Evolutionary conservation across 495 filamentous ascomycete genomes (phyloP).

Genomic region (Diplogelasinospora grovesii): DNA sequence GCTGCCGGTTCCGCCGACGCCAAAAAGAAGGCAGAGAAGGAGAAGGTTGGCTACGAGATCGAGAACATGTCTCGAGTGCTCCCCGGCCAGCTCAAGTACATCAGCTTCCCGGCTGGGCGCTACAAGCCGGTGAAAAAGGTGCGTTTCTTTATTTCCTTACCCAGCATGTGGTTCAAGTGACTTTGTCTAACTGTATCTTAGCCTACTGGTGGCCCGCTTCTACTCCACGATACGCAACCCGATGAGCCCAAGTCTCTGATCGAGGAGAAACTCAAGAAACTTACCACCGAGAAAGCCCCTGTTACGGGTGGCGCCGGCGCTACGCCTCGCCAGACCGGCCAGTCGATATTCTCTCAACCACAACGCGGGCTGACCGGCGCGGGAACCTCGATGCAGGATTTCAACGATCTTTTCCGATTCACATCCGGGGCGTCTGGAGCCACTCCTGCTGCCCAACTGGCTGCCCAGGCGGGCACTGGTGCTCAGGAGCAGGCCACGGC

Average conservation of each 20-base stretch:
- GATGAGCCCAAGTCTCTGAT: slow-evolving; percentile 69
- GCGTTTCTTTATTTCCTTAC: slow-evolving; percentile 29
- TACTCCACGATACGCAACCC: slow-evolving; percentile 80
- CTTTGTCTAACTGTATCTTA: slow-evolving; percentile 50
- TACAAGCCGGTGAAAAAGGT: slow-evolving; percentile 97
- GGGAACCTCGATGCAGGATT: slow-evolving; percentile 14
- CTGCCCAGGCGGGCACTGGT: slow-evolving; percentile 6
- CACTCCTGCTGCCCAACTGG: no score
- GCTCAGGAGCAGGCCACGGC: slow-evolving; percentile 4
- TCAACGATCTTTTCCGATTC: slow-evolving; percentile 32
- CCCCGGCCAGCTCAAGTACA: slow-evolving; percentile 88
- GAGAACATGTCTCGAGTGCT: slow-evolving; percentile 96
- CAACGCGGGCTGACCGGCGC: slow-evolving; percentile 1
- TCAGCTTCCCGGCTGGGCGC: slow-evolving; percentile 78
- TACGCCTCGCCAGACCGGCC: slow-evolving; percentile 7
- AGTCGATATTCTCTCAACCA: slow-evolving; percentile 11
- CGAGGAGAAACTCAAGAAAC: slow-evolving; percentile 81
- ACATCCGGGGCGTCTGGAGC: slow-evolving; percentile 14
- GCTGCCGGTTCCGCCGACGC: slow-evolving; percentile 38
- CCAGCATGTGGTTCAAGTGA: slow-evolving; percentile 2
- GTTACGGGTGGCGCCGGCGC: slow-evolving; percentile 31
- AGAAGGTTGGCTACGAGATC: slow-evolving; percentile 91
- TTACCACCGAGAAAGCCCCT: slow-evolving; percentile 57
- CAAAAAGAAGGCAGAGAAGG: slow-evolving; percentile 88
- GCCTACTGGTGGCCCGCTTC: slow-evolving; percentile 90